Conservation (phyloP, 495 filamentous ascomycete genomes). For the Penicillium steckii region DNA sequence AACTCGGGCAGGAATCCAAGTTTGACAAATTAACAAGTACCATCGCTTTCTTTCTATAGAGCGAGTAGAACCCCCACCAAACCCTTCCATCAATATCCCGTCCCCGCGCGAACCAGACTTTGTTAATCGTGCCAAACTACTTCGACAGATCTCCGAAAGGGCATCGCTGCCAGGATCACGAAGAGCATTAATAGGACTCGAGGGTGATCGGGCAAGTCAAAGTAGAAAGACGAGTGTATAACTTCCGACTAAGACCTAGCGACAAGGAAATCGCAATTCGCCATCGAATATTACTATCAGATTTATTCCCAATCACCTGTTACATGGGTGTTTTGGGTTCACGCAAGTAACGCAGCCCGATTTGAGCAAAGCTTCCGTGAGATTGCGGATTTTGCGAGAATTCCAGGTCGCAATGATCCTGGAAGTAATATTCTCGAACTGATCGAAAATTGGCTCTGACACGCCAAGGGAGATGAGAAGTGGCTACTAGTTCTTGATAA, state of each 20-base stretch:
- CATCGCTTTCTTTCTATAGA: neutral
- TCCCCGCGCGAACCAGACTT: conserved; percentile 36
- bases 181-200: conserved; percentile 30
- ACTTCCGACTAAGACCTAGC: conserved; percentile 1
- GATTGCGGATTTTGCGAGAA: conserved; percentile 36
- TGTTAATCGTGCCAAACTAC: conserved; percentile 23
- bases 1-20: too few species aligned
- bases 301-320: neutral
- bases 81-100: conserved; percentile 23
- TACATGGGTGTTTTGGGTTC: conserved; percentile 19
- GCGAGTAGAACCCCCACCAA: conserved; percentile 12
- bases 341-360: conserved; percentile 35
- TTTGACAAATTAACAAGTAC: too few species aligned
- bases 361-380: conserved; percentile 39
- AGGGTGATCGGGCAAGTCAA: conserved; percentile 35
- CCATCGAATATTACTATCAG: neutral
- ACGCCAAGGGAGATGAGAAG: conserved; percentile 22
- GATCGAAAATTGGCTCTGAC: conserved; percentile 24
- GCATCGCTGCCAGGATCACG: conserved; percentile 18
- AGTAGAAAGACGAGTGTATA: neutral
- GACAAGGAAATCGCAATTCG: conserved; percentile 34
- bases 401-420: conserved; percentile 9
- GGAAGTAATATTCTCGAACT: neutral
- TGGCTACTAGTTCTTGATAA: conserved; percentile 14
- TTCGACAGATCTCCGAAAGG: conserved; percentile 26